A percentile compares a stretch with the other conserved stretches of the same genome.
These are phyloP conservation scores for Cucurbita ficifolia DNA, from an alignment of 306 rosid genomes.

Conservation along the genomic window DNA sequence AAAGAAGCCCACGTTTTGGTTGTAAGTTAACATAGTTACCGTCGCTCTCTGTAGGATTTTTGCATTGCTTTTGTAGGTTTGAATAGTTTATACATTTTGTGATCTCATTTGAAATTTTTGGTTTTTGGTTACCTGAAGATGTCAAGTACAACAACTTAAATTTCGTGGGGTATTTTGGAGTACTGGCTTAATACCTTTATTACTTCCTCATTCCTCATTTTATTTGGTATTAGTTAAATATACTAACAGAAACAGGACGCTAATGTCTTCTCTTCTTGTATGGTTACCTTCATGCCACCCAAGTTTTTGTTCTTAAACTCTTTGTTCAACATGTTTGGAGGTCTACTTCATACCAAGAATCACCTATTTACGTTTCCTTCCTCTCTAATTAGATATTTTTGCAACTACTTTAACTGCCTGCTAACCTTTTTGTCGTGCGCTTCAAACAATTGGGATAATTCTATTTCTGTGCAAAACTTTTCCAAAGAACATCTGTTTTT, in stretches of 20 bases:
- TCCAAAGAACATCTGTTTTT: not conserved
- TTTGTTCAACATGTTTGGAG: not conserved
- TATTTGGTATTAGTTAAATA: not conserved
- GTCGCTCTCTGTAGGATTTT: not conserved
- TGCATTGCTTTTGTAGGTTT: not conserved
- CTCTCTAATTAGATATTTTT: not conserved
- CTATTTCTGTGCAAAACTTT: not conserved
- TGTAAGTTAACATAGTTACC: conserved; percentile 27
- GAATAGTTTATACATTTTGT: not conserved
- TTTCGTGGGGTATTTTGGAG: not conserved
- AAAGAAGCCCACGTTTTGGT: conserved; percentile 47
- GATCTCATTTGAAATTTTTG: not conserved
- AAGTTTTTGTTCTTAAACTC: not conserved
- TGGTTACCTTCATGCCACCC: not conserved
- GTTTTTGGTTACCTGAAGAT: not conserved
- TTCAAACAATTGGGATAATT: not conserved
- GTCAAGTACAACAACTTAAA: not conserved
- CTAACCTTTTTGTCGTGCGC: not conserved
- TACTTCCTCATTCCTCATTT: not conserved
- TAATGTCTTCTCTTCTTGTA: not conserved
- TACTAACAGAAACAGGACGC: not conserved
- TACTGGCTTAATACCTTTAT: not conserved
- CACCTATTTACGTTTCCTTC: not conserved
- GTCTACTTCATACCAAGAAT: not conserved
- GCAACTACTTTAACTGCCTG: not conserved